Evolutionary conservation across 345 rosid species (phyloP).

Genomic region (Combretum micranthum): DNA sequence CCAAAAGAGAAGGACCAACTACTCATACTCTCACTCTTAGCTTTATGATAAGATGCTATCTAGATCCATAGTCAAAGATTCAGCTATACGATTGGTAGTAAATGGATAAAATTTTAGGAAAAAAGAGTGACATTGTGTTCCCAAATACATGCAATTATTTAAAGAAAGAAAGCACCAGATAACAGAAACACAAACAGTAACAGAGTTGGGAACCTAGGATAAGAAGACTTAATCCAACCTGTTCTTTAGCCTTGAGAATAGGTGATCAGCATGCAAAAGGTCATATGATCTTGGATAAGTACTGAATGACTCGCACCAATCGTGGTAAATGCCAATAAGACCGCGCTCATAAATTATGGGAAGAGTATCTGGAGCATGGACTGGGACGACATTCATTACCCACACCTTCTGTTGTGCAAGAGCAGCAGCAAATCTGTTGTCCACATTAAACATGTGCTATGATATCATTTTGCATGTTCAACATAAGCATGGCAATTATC

Average conservation of each 20-base stretch:
- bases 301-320: constrained; percentile 92
- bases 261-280: constrained; percentile 92
- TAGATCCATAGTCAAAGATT: no score
- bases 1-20: no score
- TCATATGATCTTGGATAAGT: constrained; percentile 94
- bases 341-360: constrained; percentile 84
- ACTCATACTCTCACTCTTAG: no score
- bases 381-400: constrained; percentile 92
- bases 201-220: background rate
- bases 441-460: background rate
- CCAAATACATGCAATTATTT: no score
- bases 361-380: constrained; percentile 89
- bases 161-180: background rate
- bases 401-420: constrained; percentile 64
- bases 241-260: constrained; percentile 90
- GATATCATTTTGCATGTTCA: background rate
- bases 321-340: constrained; percentile 76
- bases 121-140: no score
- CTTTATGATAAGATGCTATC: no score
- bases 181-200: background rate
- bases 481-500: background rate
- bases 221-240: constrained; percentile 29
- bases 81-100: no score
- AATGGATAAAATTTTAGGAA: no score
- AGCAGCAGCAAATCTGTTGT: constrained; percentile 80